Percentiles rank a stretch among this genome's conserved stretches.
Evolutionary conservation across 2,329 filamentous ascomycete species (phyloP).

Genomic region (Pestalotiopsis sp.): DNA sequence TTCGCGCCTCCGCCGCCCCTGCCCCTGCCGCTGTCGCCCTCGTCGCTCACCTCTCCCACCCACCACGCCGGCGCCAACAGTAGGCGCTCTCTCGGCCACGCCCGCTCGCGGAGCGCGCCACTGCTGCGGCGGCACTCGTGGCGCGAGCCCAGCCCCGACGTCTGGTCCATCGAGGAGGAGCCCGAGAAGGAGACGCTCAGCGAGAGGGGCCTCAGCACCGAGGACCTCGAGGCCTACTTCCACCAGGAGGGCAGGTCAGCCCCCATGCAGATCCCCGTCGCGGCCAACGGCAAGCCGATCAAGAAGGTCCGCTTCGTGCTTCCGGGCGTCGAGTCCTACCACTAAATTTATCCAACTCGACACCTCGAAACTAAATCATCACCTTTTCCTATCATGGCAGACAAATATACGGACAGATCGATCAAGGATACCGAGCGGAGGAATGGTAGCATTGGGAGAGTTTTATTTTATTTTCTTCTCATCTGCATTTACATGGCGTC

Average conservation of each 20-base stretch:
- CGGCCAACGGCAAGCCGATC: conserved; percentile 42
- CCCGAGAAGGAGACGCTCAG: conserved; percentile 53
- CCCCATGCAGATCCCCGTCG: conserved; percentile 41
- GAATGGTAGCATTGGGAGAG: background rate
- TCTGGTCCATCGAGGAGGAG: conserved; percentile 62
- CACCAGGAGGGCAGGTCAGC: conserved; percentile 25
- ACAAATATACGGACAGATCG: background rate
- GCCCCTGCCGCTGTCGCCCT: conserved; percentile 42
- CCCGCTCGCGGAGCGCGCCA: conserved; percentile 30
- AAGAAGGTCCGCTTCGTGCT: conserved; percentile 59
- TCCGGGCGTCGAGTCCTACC: conserved; percentile 38
- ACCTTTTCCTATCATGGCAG: background rate
- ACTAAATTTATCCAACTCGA: background rate
- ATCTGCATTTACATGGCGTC: conserved; percentile 14
- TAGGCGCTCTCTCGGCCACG: conserved; percentile 29
- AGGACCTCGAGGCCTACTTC: conserved; percentile 26
- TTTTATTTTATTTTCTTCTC: background rate
- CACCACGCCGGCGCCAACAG: conserved; percentile 56
- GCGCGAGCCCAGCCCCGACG: conserved; percentile 59
- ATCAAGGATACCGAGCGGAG: background rate
- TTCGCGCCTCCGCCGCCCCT: conserved; percentile 26
- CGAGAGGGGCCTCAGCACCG: conserved; percentile 37
- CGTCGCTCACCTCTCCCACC: conserved; percentile 56
- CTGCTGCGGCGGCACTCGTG: conserved; percentile 49
- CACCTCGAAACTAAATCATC: conserved; percentile 9